Evolutionary conservation across 129 eudicot genomes (phyloP).

Genomic region (Calendula officinalis): DNA sequence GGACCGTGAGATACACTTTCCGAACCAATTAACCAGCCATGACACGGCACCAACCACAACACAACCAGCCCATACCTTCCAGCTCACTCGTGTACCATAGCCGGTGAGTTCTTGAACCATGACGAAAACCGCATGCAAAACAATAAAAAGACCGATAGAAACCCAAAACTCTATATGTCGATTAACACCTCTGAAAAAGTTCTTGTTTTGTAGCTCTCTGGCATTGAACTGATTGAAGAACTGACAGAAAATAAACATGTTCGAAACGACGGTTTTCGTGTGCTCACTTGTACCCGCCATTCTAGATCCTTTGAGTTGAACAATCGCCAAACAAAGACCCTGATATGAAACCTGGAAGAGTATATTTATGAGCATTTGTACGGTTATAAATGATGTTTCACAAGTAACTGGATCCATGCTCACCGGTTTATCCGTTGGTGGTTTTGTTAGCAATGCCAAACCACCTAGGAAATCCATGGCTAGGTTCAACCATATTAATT

Average conservation of each 20-base stretch:
- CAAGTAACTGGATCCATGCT: slow-evolving; percentile 4
- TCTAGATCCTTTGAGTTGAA: slow-evolving; percentile 26
- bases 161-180: slow-evolving; percentile 17
- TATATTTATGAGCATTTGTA: slow-evolving; percentile 34
- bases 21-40: slow-evolving; percentile 34
- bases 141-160: slow-evolving; percentile 1
- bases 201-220: slow-evolving; percentile 30
- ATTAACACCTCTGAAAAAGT: slow-evolving; percentile 32
- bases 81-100: slow-evolving; percentile 21
- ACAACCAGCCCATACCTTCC: slow-evolving; percentile 29
- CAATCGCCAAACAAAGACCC: slow-evolving; percentile 10
- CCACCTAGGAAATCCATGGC: slow-evolving; percentile 33
- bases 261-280: slow-evolving; percentile 21
- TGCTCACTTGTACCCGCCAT: background rate
- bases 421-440: slow-evolving; percentile 10
- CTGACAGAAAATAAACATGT: slow-evolving; percentile 31
- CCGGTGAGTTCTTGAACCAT: slow-evolving; percentile 19
- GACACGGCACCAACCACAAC: slow-evolving; percentile 26
- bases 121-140: slow-evolving; percentile 13
- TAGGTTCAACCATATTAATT: slow-evolving; percentile 24
- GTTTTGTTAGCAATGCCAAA: slow-evolving; percentile 28
- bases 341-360: slow-evolving; percentile 29
- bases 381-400: slow-evolving; percentile 20
- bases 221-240: slow-evolving; percentile 36
- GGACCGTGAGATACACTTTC: slow-evolving; percentile 27